phyloP scores from a whole-genome alignment of 129 eudicot genomes.

The Centaurea solstitialis region DNA sequence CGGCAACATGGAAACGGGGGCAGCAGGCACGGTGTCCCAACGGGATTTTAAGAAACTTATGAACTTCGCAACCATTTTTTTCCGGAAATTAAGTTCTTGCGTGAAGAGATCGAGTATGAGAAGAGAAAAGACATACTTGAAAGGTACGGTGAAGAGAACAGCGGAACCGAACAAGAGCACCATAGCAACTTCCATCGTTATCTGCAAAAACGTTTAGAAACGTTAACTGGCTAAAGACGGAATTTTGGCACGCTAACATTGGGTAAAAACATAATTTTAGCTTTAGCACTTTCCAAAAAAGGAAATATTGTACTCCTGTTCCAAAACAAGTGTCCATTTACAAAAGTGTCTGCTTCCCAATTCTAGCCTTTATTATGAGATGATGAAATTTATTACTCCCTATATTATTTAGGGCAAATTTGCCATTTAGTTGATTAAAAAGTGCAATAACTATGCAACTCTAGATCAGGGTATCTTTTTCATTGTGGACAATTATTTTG shows the following conservation, averaged over 20 bases:
- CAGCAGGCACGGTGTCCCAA: conserved; percentile 89
- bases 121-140: conserved; percentile 69
- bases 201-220: conserved; percentile 42
- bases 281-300: background rate
- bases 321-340: background rate
- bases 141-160: conserved; percentile 71
- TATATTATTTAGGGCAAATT: background rate
- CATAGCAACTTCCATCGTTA: conserved; percentile 87
- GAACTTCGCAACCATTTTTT: conserved; percentile 62
- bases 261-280: background rate
- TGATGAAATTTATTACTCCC: background rate
- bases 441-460: background rate
- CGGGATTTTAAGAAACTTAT: conserved; percentile 70
- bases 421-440: background rate
- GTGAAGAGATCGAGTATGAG: conserved; percentile 75
- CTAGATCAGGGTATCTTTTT: background rate
- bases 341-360: background rate
- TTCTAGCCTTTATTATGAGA: background rate
- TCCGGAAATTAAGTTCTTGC: conserved; percentile 75
- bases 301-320: background rate
- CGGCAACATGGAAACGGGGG: conserved; percentile 80
- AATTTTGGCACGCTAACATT: background rate
- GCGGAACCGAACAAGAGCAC: conserved; percentile 62
- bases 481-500: background rate
- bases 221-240: background rate